Percentiles rank a stretch among this genome's conserved stretches.
Conservation (phyloP, 1,284 basidiomycete genomes). For the Porodaedalea pini region DNA sequence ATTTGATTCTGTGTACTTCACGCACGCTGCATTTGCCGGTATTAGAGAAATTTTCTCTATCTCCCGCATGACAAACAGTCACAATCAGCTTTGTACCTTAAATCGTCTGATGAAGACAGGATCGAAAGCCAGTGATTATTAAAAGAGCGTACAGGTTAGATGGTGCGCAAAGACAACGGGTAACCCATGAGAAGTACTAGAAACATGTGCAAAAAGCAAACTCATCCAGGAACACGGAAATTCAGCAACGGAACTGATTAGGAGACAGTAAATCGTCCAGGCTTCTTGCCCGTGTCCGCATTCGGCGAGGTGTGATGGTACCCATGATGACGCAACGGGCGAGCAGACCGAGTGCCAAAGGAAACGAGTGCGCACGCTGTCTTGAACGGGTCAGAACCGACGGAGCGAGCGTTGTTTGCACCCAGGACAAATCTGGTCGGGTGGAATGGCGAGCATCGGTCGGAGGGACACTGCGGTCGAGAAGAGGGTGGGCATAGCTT, state of each 20-base stretch:
- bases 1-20: too few relatives aligned
- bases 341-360: slow-evolving; percentile 12
- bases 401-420: slow-evolving; percentile 1
- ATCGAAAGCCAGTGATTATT: too few relatives aligned
- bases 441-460: background rate
- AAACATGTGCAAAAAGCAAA: background rate
- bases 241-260: background rate
- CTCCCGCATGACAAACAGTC: too few relatives aligned
- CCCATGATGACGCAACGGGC: slow-evolving; percentile 15
- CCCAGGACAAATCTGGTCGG: background rate
- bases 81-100: too few relatives aligned
- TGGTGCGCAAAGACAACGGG: background rate
- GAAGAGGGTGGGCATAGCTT: slow-evolving; percentile 13
- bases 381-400: slow-evolving; percentile 7
- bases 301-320: slow-evolving; percentile 10
- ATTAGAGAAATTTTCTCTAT: too few relatives aligned
- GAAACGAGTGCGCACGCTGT: slow-evolving; percentile 16
- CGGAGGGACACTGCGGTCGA: slow-evolving; percentile 2
- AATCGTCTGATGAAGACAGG: too few relatives aligned
- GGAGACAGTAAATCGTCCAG: slow-evolving; percentile 2
- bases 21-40: too few relatives aligned
- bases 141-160: slow-evolving; percentile 5
- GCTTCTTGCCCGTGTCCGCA: slow-evolving; percentile 11
- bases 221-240: background rate
- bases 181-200: background rate